phyloP scores from a whole-genome alignment of 2,329 filamentous ascomycete species.

The Gliomastix tumulicola region DNA sequence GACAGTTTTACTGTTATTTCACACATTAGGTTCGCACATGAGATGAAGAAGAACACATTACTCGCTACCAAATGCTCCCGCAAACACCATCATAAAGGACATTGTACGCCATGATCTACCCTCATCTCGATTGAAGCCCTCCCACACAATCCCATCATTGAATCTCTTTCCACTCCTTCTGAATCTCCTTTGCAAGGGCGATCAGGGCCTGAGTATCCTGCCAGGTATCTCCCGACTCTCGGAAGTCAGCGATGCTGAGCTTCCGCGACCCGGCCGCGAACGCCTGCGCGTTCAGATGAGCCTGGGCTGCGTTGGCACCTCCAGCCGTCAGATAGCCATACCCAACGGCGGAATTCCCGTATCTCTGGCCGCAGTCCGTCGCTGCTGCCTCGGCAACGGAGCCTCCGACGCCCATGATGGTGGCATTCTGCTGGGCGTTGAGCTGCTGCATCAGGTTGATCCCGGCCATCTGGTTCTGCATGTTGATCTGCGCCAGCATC shows the following conservation, averaged over 20 bases:
- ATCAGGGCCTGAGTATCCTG: background rate
- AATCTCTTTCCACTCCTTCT: background rate
- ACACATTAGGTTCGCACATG: too few relatives aligned
- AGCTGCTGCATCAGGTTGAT: constrained; percentile 4
- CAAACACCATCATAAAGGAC: too few relatives aligned
- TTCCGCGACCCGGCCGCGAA: background rate
- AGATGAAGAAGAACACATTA: too few relatives aligned
- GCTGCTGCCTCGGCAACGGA: constrained; percentile 4
- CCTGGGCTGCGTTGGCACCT: background rate
- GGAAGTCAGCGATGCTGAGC: background rate
- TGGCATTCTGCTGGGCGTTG: constrained; percentile 4
- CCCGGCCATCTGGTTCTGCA: constrained; percentile 3
- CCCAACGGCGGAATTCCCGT: constrained; percentile 1
- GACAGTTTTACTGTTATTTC: too few relatives aligned
- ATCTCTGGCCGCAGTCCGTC: constrained; percentile 3
- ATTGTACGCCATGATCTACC: too few relatives aligned
- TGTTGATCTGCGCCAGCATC: background rate
- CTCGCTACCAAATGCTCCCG: too few relatives aligned
- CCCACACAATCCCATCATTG: too few relatives aligned
- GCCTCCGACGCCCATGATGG: constrained; percentile 5
- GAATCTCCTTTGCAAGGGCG: background rate
- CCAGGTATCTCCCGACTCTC: background rate
- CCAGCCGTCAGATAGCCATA: background rate
- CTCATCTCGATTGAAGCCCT: too few relatives aligned
- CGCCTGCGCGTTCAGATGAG: background rate